Evolutionary conservation across 306 rosid species (phyloP).

Genomic region (Lathyrus aphaca): DNA sequence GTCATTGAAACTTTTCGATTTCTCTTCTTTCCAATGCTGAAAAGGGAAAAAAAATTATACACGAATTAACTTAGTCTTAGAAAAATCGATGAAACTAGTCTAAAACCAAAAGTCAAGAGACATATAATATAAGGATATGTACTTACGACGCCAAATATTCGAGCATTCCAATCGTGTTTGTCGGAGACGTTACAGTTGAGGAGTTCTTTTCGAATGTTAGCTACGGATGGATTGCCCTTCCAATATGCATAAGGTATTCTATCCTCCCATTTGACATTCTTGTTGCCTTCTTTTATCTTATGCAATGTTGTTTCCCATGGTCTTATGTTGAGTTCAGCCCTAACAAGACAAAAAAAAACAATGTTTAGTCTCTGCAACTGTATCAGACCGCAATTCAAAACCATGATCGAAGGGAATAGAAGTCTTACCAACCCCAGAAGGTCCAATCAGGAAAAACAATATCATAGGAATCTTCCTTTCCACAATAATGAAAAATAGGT

Average conservation of each 20-base stretch:
- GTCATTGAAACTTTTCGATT: slow-evolving; percentile 20
- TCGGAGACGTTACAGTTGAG: slow-evolving; percentile 45
- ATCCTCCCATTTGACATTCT: slow-evolving; percentile 46
- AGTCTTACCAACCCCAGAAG: slow-evolving; percentile 67
- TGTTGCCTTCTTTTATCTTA: slow-evolving; percentile 45
- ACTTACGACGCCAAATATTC: slow-evolving; percentile 44
- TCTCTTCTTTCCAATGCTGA: slow-evolving; percentile 46
- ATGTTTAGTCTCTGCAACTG: too few relatives aligned
- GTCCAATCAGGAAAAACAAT: slow-evolving; percentile 64
- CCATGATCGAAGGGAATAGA: slow-evolving; percentile 9
- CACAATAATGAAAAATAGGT: slow-evolving; percentile 59
- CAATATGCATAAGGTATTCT: slow-evolving; percentile 58
- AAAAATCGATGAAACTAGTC: not conserved
- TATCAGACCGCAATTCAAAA: too few relatives aligned
- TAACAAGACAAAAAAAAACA: not conserved
- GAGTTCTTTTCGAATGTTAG: slow-evolving; percentile 32
- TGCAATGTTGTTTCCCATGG: slow-evolving; percentile 48
- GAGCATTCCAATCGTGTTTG: slow-evolving; percentile 47
- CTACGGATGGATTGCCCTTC: slow-evolving; percentile 52
- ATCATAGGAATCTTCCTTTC: slow-evolving; percentile 36
- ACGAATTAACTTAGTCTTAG: not conserved
- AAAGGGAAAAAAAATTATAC: not conserved
- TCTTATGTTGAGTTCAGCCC: slow-evolving; percentile 52
- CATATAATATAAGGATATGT: not conserved
- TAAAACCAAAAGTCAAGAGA: not conserved